Base-by-base conservation (phyloP, 495 filamentous ascomycete genomes). In the Amniculicola lignicola region DNA sequence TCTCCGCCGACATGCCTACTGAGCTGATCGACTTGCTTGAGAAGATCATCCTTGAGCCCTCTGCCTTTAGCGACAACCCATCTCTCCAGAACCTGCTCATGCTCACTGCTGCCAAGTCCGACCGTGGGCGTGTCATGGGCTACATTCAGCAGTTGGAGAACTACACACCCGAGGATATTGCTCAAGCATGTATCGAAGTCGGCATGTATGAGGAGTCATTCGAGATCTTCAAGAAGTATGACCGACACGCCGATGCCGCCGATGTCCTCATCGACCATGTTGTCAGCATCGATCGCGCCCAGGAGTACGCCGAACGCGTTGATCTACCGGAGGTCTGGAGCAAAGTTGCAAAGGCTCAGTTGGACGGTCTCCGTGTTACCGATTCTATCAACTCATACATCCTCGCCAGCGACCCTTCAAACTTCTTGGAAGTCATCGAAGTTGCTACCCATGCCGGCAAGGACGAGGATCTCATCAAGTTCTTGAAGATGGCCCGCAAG, bases 241-340 rank as follows among this genome's bases (percentile, higher is more conserved):
- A 86, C 72, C 88, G 92, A 68, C 88, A 95, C 71, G 75, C 82
- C 47, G 85, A 86, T 19, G 94, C 94, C 24, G 84, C 87, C 59
- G 88, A 90, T 64, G 94, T 97, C 18, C 84, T 99, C 14, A 88
- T 99, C 37, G 93, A 99, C 67, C 86, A 99, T 67, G 81, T 99
- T 65, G 93, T 96, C 58, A 97, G 94, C 77, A 97, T 99, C 67
- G 94, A 99, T 68, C 86, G 94, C 59, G 92, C 94, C 1, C 93
- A 95, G 64, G 89, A 93, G 47, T 99, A 92, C 66, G 94, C 93
- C 19, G 94, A 99, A 67, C 89, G 90, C 57, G 88, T 96, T 47
- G 94, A 99, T 66, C 77, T 90, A 38, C 87, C 94, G 5, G 90
- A 96, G 64, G 94, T 99, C n/a, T 99, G 94, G 94, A 97, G 93